A percentile compares a stretch with the other conserved stretches of the same genome.
phyloP scores from a whole-genome alignment of 768 basidiomycete species.

The Trametes cinnabarina region DNA sequence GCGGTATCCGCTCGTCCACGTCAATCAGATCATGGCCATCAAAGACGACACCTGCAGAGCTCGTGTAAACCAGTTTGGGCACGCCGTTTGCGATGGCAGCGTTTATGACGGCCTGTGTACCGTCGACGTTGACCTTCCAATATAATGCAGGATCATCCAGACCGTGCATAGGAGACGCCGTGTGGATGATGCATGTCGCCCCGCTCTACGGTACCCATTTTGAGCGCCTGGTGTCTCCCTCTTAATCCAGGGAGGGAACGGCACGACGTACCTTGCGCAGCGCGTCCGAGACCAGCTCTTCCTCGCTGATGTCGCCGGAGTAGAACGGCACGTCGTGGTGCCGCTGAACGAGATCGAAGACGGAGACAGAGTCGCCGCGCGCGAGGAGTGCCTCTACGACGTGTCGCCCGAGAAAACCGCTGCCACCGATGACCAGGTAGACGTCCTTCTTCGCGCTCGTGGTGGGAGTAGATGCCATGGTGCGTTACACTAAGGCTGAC shows the following conservation, averaged over 20 bases:
- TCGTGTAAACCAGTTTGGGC: constrained; percentile 89
- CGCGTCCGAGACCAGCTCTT: constrained; percentile 68
- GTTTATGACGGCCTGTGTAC: constrained; percentile 80
- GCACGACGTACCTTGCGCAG: constrained; percentile 59
- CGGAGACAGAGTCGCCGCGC: constrained; percentile 76
- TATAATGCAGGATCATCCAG: constrained; percentile 68
- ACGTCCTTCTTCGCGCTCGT: constrained; percentile 42
- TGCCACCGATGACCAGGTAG: constrained; percentile 92
- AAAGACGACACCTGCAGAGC: constrained; percentile 88
- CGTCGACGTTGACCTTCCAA: constrained; percentile 92
- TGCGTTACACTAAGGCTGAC: neutral
- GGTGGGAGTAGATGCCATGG: no score
- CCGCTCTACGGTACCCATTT: constrained; percentile 50
- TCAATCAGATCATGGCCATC: constrained; percentile 76
- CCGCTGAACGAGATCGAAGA: constrained; percentile 90
- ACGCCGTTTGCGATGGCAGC: constrained; percentile 74
- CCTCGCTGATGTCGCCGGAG: constrained; percentile 83
- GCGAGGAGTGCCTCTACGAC: constrained; percentile 84
- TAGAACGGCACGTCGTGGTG: constrained; percentile 87
- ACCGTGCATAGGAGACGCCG: constrained; percentile 80
- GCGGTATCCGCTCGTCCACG: constrained; percentile 82
- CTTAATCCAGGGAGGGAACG: neutral
- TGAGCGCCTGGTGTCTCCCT: neutral
- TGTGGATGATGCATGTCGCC: constrained; percentile 92
- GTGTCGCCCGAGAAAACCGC: constrained; percentile 87